These are phyloP conservation scores for Noccaea bulbosa DNA, from an alignment of 345 rosid genomes.

Conservation along the genomic window DNA sequence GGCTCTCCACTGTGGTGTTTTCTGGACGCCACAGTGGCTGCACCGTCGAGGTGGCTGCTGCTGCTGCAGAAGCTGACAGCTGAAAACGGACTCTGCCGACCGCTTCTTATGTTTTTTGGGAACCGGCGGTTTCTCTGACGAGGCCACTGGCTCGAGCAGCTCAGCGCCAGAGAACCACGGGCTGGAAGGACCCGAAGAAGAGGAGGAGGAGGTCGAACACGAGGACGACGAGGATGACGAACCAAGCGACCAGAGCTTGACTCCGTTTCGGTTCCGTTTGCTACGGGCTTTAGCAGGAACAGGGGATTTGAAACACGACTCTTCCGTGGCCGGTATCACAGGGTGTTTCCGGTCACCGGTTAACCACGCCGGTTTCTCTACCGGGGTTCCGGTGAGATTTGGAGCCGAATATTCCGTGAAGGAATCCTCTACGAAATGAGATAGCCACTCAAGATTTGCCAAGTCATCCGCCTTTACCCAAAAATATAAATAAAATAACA, in stretches of 20 bases:
- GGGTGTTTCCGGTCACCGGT: constrained; percentile 43
- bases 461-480: constrained; percentile 72
- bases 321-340: constrained; percentile 33
- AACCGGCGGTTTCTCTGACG: constrained; percentile 41
- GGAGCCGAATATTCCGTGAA: constrained; percentile 60
- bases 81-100: constrained; percentile 27
- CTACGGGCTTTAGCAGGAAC: constrained; percentile 85
- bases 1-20: constrained; percentile 55
- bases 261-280: constrained; percentile 69
- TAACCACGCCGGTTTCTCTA: constrained; percentile 40
- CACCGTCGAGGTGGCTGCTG: constrained; percentile 45
- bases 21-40: constrained; percentile 45
- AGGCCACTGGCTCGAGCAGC: constrained; percentile 31
- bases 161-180: constrained; percentile 40
- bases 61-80: constrained; percentile 21
- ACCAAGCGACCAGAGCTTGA: constrained; percentile 63
- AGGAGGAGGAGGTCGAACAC: constrained; percentile 40
- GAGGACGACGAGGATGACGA: constrained; percentile 51
- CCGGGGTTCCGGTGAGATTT: constrained; percentile 46
- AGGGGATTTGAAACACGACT: constrained; percentile 44
- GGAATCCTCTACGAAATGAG: constrained; percentile 93
- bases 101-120: constrained; percentile 58
- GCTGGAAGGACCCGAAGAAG: constrained; percentile 40
- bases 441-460: constrained; percentile 83
- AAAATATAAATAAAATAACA: not conserved